These are phyloP conservation scores for Brassica balearica DNA, from an alignment of 441 rosid species.

Conservation along the genomic window DNA sequence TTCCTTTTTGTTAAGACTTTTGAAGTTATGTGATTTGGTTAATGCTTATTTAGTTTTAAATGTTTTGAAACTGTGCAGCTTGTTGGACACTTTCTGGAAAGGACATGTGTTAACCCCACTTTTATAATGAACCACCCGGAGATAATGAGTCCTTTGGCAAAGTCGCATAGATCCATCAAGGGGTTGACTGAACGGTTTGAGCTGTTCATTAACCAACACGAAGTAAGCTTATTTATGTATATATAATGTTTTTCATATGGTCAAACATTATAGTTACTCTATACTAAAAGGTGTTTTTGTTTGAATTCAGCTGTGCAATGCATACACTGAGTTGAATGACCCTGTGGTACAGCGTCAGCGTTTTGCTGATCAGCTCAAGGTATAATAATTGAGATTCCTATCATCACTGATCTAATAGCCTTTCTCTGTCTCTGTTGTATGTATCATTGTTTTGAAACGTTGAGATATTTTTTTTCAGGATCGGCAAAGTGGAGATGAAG, in stretches of 20 bases:
- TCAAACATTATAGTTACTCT: neutral
- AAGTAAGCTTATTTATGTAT: constrained; percentile 48
- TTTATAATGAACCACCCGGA: constrained; percentile 92
- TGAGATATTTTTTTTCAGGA: constrained; percentile 14
- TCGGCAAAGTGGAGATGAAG: constrained; percentile 55
- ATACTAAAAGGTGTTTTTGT: neutral
- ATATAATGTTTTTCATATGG: neutral
- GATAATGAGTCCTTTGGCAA: constrained; percentile 95
- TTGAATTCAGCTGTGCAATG: constrained; percentile 71
- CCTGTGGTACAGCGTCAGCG: constrained; percentile 78
- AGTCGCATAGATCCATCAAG: constrained; percentile 79
- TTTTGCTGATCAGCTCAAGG: constrained; percentile 82
- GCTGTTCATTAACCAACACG: constrained; percentile 83
- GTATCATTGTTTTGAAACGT: neutral
- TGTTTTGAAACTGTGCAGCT: constrained; percentile 53
- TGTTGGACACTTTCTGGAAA: constrained; percentile 90
- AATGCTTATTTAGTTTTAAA: neutral
- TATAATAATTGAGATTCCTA: neutral
- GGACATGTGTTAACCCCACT: constrained; percentile 82
- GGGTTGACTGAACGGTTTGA: constrained; percentile 87
- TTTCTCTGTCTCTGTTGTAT: neutral
- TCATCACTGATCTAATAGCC: neutral
- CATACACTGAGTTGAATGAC: constrained; percentile 91
- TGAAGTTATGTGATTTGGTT: neutral
- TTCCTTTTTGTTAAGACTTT: constrained; percentile 1